Percentiles rank a stretch among this genome's conserved stretches.
Conservation (phyloP, 805 yeast genomes). For the Schizosaccharomyces octosporus region DNA sequence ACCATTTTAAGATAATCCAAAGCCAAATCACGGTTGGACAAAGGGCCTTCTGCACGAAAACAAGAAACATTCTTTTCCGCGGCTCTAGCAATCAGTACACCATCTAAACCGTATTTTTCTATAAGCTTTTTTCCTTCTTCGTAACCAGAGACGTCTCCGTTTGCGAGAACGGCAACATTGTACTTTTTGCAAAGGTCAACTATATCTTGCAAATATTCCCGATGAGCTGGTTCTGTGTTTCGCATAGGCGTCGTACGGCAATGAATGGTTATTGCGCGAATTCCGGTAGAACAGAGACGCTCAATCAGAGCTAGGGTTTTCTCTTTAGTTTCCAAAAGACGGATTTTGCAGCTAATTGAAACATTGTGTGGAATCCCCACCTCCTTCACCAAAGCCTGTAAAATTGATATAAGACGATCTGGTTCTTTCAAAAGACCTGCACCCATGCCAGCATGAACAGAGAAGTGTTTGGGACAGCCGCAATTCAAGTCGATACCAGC, state of each 20-base stretch:
- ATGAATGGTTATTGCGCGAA: conserved; percentile 65
- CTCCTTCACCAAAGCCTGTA: conserved; percentile 40
- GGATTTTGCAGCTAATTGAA: conserved; percentile 75
- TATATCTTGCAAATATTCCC: conserved; percentile 36
- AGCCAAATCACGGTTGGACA: conserved; percentile 30
- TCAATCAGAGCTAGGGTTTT: conserved; percentile 36
- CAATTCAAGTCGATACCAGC: conserved; percentile 84
- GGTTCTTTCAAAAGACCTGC: conserved; percentile 75
- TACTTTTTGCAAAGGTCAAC: conserved; percentile 33
- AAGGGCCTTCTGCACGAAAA: conserved; percentile 21
- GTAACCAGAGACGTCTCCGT: conserved; percentile 45
- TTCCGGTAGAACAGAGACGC: conserved; percentile 49
- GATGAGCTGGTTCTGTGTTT: conserved; percentile 48
- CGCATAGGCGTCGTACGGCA: conserved; percentile 81
- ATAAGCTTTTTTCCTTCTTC: conserved; percentile 30
- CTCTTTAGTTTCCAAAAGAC: conserved; percentile 42
- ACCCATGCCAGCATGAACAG: conserved; percentile 92
- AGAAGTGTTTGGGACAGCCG: conserved; percentile 93
- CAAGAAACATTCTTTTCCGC: conserved; percentile 76
- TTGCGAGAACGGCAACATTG: conserved; percentile 50
- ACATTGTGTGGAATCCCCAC: conserved; percentile 58
- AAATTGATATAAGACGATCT: conserved; percentile 45
- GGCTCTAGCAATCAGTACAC: conserved; percentile 81
- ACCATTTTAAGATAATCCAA: conserved; percentile 27
- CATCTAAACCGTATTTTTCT: conserved; percentile 29